These are phyloP conservation scores for Datura wrightii DNA, from an alignment of 257 asterid species.

Conservation along the genomic window DNA sequence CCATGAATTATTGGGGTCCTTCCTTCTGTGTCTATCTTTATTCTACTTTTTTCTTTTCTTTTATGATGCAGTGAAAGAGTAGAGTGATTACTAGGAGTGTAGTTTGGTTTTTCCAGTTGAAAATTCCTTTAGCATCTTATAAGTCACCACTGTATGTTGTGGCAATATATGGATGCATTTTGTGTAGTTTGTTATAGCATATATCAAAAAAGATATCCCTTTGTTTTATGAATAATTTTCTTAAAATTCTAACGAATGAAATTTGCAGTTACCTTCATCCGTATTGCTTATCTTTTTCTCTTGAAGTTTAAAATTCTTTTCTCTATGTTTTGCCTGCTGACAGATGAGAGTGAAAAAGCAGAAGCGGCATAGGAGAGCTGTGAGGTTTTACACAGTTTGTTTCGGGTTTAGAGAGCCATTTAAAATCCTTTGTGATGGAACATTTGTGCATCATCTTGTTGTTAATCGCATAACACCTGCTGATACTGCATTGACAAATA, in stretches of 20 bases:
- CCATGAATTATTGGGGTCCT: neutral
- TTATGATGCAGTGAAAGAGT: neutral
- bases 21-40: neutral
- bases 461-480: conserved; percentile 72
- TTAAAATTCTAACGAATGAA: neutral
- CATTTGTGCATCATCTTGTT: conserved; percentile 86
- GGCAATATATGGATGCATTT: neutral
- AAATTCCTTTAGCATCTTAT: neutral
- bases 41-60: neutral
- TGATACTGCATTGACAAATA: conserved; percentile 78
- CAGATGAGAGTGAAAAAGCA: conserved; percentile 83
- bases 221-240: neutral
- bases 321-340: neutral
- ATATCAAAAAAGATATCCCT: neutral
- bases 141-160: neutral
- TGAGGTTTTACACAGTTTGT: conserved; percentile 71
- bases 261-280: neutral
- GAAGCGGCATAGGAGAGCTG: conserved; percentile 78
- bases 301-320: neutral
- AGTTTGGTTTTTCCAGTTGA: neutral
- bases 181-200: neutral
- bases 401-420: conserved; percentile 89
- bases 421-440: conserved; percentile 95
- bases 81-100: neutral
- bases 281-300: neutral